These are phyloP conservation scores for Caryocar brasiliense DNA, from an alignment of 441 rosid species.

Conservation along the genomic window DNA sequence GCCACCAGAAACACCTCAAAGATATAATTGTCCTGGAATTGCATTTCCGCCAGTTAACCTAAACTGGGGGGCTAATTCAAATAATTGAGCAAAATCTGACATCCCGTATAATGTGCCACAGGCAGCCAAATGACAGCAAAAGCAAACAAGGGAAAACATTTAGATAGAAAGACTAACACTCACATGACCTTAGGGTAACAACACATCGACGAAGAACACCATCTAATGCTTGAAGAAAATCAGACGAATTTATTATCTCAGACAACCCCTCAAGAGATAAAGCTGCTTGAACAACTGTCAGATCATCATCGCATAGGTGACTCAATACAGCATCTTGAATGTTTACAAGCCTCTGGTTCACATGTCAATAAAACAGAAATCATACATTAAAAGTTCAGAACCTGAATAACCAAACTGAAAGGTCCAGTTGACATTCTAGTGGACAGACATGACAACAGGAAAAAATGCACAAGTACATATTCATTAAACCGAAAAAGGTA, in stretches of 20 bases:
- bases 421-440: too few species aligned
- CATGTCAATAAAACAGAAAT: neutral
- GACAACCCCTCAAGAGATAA: conserved; percentile 58
- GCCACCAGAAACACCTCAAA: too few species aligned
- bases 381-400: neutral
- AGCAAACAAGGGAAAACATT: too few species aligned
- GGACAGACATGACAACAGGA: too few species aligned
- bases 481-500: too few species aligned
- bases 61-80: neutral
- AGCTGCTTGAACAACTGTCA: conserved; percentile 70
- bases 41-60: neutral
- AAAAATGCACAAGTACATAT: too few species aligned
- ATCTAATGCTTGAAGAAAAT: conserved; percentile 52
- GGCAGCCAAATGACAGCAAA: too few species aligned
- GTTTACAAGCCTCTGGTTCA: conserved; percentile 48
- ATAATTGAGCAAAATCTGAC: neutral
- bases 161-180: too few species aligned
- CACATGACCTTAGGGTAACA: conserved; percentile 41
- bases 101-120: too few species aligned
- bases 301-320: conserved; percentile 80
- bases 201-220: conserved; percentile 48
- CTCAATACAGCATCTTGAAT: conserved; percentile 62
- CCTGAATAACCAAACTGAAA: too few species aligned
- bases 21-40: neutral
- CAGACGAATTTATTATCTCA: conserved; percentile 38